phyloP scores from a whole-genome alignment of 2,329 filamentous ascomycete genomes.

The Penicillium frequentans region DNA sequence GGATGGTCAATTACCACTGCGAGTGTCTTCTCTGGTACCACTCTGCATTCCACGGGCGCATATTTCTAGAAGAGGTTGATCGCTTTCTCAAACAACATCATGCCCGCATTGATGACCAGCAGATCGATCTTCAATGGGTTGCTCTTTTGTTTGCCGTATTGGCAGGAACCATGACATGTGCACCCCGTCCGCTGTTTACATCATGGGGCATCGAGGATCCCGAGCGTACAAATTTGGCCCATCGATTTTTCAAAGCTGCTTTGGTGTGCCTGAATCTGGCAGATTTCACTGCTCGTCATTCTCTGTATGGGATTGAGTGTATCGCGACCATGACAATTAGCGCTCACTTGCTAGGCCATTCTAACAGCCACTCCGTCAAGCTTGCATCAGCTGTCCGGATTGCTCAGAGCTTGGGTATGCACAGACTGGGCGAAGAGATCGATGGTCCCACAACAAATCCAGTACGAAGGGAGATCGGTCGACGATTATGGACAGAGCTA shows the following conservation, averaged over 20 bases:
- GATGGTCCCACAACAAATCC: neutral
- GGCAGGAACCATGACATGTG: neutral
- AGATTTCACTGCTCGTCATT: neutral
- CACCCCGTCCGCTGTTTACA: neutral
- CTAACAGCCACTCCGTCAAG: conserved; percentile 49
- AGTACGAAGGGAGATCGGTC: conserved; percentile 34
- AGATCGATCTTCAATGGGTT: neutral
- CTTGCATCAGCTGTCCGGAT: conserved; percentile 49
- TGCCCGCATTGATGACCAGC: neutral
- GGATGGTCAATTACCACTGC: neutral
- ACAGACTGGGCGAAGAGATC: conserved; percentile 33
- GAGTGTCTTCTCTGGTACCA: neutral
- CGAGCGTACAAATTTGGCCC: neutral
- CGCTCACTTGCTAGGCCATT: conserved; percentile 51
- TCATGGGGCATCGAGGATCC: neutral
- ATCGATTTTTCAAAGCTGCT: neutral
- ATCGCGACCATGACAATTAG: conserved; percentile 49
- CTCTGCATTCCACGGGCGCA: neutral
- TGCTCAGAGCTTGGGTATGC: conserved; percentile 49
- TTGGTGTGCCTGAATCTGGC: neutral
- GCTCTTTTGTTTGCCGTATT: neutral
- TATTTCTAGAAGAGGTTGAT: neutral
- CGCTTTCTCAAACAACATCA: neutral
- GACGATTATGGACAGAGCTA: conserved; percentile 40
- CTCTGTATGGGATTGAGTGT: neutral